A percentile compares a stretch with the other conserved stretches of the same genome.
Conservation (phyloP, 352 stramenopile species). For the Phytophthora cryptogea region DNA sequence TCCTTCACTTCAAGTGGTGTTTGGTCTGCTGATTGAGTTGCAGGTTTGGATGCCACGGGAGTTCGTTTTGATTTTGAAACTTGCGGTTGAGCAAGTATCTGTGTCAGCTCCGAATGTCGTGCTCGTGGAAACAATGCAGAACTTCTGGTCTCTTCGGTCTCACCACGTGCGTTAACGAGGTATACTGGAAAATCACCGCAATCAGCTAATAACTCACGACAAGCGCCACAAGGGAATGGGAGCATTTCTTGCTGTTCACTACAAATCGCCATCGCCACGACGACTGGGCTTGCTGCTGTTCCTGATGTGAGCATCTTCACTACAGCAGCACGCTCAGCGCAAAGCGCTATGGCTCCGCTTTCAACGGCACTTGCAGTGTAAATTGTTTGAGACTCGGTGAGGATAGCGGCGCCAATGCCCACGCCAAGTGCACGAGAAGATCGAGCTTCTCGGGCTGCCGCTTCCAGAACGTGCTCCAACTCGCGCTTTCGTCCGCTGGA, state of each 20-base stretch:
- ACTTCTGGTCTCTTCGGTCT: slow-evolving; percentile 60
- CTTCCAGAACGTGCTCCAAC: slow-evolving; percentile 60
- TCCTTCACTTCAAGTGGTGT: slow-evolving; percentile 44
- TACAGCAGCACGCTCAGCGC: slow-evolving; percentile 58
- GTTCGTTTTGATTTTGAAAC: not conserved
- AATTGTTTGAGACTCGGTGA: slow-evolving; percentile 53
- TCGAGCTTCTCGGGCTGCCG: slow-evolving; percentile 39
- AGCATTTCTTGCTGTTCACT: slow-evolving; percentile 56
- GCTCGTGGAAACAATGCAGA: slow-evolving; percentile 63
- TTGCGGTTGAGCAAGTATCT: slow-evolving; percentile 10
- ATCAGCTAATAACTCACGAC: slow-evolving; percentile 69
- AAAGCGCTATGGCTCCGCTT: slow-evolving; percentile 47
- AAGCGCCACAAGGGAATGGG: slow-evolving; percentile 65
- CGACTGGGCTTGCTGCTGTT: slow-evolving; percentile 15
- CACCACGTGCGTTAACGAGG: slow-evolving; percentile 53
- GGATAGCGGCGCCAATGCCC: slow-evolving; percentile 53
- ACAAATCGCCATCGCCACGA: slow-evolving; percentile 60
- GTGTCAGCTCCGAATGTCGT: slow-evolving; percentile 35
- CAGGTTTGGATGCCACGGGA: not conserved
- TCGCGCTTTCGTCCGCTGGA: slow-evolving; percentile 39
- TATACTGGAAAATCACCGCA: slow-evolving; percentile 81
- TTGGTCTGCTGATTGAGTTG: slow-evolving; percentile 10
- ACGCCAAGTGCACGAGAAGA: slow-evolving; percentile 32
- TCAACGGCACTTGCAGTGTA: slow-evolving; percentile 46
- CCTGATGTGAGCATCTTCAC: slow-evolving; percentile 48